Base-by-base conservation (phyloP, 1,139 yeast species). In the Taphrina deformans region DNA sequence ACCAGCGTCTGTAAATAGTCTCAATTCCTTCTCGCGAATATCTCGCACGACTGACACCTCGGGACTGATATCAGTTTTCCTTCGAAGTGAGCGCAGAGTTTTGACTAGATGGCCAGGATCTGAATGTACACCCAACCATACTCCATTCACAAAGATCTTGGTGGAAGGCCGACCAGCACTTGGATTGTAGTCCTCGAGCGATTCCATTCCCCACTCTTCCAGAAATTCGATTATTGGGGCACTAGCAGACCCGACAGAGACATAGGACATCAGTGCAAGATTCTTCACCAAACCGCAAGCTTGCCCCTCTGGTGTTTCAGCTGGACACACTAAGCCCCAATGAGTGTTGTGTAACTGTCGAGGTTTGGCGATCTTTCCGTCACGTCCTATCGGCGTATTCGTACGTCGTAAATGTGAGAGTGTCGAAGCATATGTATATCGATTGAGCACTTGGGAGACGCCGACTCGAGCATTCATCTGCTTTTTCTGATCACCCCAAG, bases 401-500 rank as follows among this genome's bases (percentile, higher is more conserved):
- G 99, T 95, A 84, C 99, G 89, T 80, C 99, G 86, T 79, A 95
- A 87, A 82, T 95, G 99, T 66, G 99, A 93, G 73, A 93, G 82
- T 3, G 99, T 93, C 21, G 99, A 93, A 9, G 98, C 90, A 76
- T 93, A 95, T 7, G 99, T 95, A 78, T 93, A 95, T 79, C 99
- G 86, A 77, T 95, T 95, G 78, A 95, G 83, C 71, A 95, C 99
- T 81, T 95, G 99, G 18, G 99, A 93, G 62, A 95, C 99, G 83
- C 99, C 99, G 9, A 99, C 99, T 78, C 97, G 87, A 24, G 97
- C 87, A 69, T 96, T 87, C 99, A 95, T 93, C 24, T 98, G 98
- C 78, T 93, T 95, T 86, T 92, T 93, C 77, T 93, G 99, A 79
- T 95, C 99, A 80, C 99, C 99, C 99, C 99, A 93, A 79, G 95